Conservation (phyloP, 148 eudicot species). For the Cornus controversa region DNA sequence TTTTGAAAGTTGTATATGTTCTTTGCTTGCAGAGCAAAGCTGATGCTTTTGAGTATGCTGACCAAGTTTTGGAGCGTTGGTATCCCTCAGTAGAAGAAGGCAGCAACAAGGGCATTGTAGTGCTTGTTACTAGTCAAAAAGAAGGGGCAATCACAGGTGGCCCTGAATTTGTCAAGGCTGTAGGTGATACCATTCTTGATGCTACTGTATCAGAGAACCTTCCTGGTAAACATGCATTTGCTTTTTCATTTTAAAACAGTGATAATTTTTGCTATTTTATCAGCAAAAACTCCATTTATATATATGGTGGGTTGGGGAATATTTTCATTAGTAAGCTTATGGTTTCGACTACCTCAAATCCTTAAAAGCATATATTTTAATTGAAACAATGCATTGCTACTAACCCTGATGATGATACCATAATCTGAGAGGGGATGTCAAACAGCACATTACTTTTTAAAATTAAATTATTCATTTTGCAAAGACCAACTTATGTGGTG, state of each 20-base stretch:
- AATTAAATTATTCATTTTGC: too few species aligned
- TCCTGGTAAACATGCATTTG: slow-evolving; percentile 52
- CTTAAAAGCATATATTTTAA: too few species aligned
- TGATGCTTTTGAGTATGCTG: slow-evolving; percentile 98
- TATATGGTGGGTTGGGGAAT: too few species aligned
- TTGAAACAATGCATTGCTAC: not conserved
- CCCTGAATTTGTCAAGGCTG: slow-evolving; percentile 92
- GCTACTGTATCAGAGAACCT: slow-evolving; percentile 93
- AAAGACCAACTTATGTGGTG: not conserved
- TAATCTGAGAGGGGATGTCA: not conserved
- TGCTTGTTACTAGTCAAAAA: slow-evolving; percentile 96
- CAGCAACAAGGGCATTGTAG: slow-evolving; percentile 84
- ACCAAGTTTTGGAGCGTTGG: slow-evolving; percentile 92
- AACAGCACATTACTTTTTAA: not conserved
- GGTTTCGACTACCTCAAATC: too few species aligned
- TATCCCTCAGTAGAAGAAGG: slow-evolving; percentile 91
- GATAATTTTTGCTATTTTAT: not conserved
- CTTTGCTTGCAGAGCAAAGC: slow-evolving; percentile 83
- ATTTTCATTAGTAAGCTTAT: too few species aligned
- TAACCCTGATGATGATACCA: not conserved
- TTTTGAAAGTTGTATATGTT: not conserved
- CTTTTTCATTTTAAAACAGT: not conserved
- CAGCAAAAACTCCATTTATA: too few species aligned
- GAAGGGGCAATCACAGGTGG: slow-evolving; percentile 99
- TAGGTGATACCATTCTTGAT: slow-evolving; percentile 91